A percentile compares a stretch with the other conserved stretches of the same genome.
These are phyloP conservation scores for Peronospora destructor DNA, from an alignment of 352 stramenopile species.

Conservation along the genomic window DNA sequence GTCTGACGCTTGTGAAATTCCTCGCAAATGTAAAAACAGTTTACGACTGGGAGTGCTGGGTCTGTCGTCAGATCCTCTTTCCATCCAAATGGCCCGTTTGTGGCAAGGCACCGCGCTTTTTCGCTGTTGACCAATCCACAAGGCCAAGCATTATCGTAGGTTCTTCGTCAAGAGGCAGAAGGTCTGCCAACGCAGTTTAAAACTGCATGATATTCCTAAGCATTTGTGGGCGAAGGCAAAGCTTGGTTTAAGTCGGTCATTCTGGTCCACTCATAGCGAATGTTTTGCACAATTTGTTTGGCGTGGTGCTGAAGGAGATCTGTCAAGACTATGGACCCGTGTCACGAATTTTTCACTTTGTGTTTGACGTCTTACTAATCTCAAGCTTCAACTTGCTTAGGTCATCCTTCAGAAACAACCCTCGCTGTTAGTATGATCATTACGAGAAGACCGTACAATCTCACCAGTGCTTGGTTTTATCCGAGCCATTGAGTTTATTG, in stretches of 20 bases:
- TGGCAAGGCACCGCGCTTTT: constrained; percentile 64
- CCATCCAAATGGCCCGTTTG: constrained; percentile 87
- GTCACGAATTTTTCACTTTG: constrained; percentile 53
- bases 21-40: constrained; percentile 64
- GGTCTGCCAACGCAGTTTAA: constrained; percentile 49
- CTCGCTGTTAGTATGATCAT: constrained; percentile 60
- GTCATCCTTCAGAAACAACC: constrained; percentile 90
- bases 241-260: constrained; percentile 75
- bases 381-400: constrained; percentile 27
- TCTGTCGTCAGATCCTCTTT: constrained; percentile 81
- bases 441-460: constrained; percentile 73
- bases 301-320: constrained; percentile 54
- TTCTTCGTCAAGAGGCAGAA: constrained; percentile 60
- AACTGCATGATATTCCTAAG: constrained; percentile 82
- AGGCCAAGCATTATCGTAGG: constrained; percentile 85
- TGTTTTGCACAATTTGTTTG: constrained; percentile 63
- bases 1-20: constrained; percentile 65
- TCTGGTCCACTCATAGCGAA: constrained; percentile 53
- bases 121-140: constrained; percentile 87
- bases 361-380: constrained; percentile 61
- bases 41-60: constrained; percentile 87
- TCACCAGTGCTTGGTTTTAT: constrained; percentile 64
- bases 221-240: constrained; percentile 83
- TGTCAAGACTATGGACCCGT: constrained; percentile 67
- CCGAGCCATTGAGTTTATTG: constrained; percentile 49